A percentile compares a stretch with the other conserved stretches of the same genome.
These are phyloP conservation scores for Fistulina hepatica DNA, from an alignment of 1,284 basidiomycete species.

Conservation along the genomic window DNA sequence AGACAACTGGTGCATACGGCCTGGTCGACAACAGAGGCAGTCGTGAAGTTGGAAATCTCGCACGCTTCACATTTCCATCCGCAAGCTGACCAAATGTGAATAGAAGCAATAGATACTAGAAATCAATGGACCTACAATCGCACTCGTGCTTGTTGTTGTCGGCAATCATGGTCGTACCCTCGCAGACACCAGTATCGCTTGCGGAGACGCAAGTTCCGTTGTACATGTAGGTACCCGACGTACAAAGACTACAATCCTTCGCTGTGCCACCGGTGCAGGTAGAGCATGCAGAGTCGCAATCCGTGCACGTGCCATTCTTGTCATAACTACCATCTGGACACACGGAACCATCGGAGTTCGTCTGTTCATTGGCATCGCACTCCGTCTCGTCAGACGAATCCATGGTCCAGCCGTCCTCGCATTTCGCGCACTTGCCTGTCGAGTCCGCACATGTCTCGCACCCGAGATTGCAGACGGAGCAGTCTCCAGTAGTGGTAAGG, in stretches of 20 bases:
- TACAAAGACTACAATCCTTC: slow-evolving; percentile 58
- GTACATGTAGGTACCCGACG: slow-evolving; percentile 10
- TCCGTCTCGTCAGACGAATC: slow-evolving; percentile 55
- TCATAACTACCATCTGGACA: slow-evolving; percentile 62
- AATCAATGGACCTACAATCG: slow-evolving; percentile 46
- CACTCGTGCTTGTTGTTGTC: slow-evolving; percentile 73
- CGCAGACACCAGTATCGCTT: slow-evolving; percentile 58
- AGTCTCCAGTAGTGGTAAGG: slow-evolving; percentile 55
- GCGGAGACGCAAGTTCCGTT: slow-evolving; percentile 59
- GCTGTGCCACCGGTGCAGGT: slow-evolving; percentile 61
- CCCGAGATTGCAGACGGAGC: slow-evolving; percentile 64
- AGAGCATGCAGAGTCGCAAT: slow-evolving; percentile 55
- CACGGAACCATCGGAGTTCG: slow-evolving; percentile 38
- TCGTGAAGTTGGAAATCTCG: slow-evolving; percentile 57
- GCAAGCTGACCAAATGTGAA: slow-evolving; percentile 37
- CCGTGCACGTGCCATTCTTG: slow-evolving; percentile 40
- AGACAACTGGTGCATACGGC: slow-evolving; percentile 67
- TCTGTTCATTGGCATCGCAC: slow-evolving; percentile 43
- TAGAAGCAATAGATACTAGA: slow-evolving; percentile 6
- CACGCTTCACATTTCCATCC: slow-evolving; percentile 72
- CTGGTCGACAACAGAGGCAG: slow-evolving; percentile 52
- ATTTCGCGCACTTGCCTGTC: slow-evolving; percentile 61
- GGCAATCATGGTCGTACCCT: slow-evolving; percentile 57
- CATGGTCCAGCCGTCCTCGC: slow-evolving; percentile 55
- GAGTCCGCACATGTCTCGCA: slow-evolving; percentile 57